Conservation (phyloP, 1,284 basidiomycete species). For the Pascua sp. region DNA sequence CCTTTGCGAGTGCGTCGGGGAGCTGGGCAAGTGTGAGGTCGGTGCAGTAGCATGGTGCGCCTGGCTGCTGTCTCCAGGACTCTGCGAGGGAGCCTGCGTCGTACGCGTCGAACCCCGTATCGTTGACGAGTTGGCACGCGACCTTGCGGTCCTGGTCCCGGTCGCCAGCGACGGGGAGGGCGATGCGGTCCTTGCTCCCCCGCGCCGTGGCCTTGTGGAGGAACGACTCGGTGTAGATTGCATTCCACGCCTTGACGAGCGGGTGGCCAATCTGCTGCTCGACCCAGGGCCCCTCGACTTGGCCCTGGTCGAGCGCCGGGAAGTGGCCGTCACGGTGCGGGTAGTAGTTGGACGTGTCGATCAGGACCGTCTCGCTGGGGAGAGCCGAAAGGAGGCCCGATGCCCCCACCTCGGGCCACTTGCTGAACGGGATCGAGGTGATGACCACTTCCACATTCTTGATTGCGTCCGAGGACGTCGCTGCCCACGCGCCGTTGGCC, state of each 20-base stretch:
- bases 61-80: slow-evolving; percentile 7
- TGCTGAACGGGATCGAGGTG: background rate
- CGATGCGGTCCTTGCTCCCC: background rate
- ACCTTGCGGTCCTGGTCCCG: background rate
- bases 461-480: background rate
- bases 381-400: no score
- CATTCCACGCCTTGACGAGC: slow-evolving; percentile 5
- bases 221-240: background rate
- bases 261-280: slow-evolving; percentile 1
- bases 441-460: slow-evolving; percentile 4
- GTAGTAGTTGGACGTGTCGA: slow-evolving; percentile 8
- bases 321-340: slow-evolving; percentile 1
- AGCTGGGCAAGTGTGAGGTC: background rate
- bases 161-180: background rate
- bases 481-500: background rate
- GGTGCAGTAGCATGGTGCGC: slow-evolving; percentile 2
- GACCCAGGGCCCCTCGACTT: slow-evolving; percentile 3
- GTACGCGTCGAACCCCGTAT: background rate
- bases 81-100: background rate
- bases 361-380: background rate
- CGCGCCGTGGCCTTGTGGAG: background rate
- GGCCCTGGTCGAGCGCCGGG: background rate
- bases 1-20: no score
- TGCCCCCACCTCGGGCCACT: background rate
- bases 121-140: background rate